A percentile compares a stretch with the other conserved stretches of the same genome.
Conservation (phyloP, 192 early-diverging fungal genomes). For the Backusella liffmaniae region DNA sequence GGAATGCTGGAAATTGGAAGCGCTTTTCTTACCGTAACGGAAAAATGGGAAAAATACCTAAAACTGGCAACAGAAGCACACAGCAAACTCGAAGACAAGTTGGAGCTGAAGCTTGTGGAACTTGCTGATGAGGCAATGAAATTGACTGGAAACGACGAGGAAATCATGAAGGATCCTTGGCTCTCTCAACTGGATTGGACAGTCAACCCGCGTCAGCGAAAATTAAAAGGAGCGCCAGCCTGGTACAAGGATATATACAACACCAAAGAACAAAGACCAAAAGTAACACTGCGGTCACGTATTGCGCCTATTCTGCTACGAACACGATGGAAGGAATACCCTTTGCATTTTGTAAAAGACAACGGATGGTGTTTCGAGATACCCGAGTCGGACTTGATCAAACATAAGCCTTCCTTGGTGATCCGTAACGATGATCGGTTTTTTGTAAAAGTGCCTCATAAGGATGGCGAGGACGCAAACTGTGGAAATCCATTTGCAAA, state of each 20-base stretch:
- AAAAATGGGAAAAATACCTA: conserved; percentile 80
- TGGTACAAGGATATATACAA: conserved; percentile 88
- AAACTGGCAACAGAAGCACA: conserved; percentile 53
- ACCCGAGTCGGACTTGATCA: neutral
- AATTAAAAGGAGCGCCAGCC: conserved; percentile 59
- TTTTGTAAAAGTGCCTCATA: conserved; percentile 78
- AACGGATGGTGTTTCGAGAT: conserved; percentile 83
- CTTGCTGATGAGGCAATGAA: conserved; percentile 41
- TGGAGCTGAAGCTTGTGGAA: conserved; percentile 45
- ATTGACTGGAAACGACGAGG: conserved; percentile 20
- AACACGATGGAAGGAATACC: conserved; percentile 80
- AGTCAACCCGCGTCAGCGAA: conserved; percentile 40
- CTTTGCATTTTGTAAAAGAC: conserved; percentile 64
- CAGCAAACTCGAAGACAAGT: conserved; percentile 46
- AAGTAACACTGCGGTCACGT: conserved; percentile 69
- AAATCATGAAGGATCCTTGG: conserved; percentile 73
- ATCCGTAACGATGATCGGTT: conserved; percentile 38
- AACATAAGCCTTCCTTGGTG: conserved; percentile 34
- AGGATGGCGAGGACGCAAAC: conserved; percentile 74
- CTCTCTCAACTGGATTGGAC: conserved; percentile 79
- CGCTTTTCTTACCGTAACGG: conserved; percentile 77
- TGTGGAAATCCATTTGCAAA: conserved; percentile 89
- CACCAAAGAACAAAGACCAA: conserved; percentile 49
- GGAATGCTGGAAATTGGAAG: conserved; percentile 89
- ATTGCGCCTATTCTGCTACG: conserved; percentile 79